A percentile compares a stretch with the other conserved stretches of the same genome.
phyloP scores from a whole-genome alignment of 2,329 filamentous ascomycete species.

The Curvularia hawaiiensis region DNA sequence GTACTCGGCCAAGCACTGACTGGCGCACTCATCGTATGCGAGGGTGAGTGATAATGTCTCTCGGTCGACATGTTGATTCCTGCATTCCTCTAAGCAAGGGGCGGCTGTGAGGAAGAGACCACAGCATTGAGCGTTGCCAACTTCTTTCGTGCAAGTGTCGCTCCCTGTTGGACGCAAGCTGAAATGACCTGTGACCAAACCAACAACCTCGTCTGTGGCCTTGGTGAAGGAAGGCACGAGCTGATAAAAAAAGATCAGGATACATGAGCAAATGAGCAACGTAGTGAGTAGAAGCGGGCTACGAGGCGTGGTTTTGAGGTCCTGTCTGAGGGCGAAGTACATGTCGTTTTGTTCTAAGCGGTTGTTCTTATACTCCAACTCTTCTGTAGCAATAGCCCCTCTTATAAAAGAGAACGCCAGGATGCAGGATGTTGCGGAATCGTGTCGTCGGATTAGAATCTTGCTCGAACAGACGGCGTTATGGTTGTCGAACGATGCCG shows the following conservation, averaged over 20 bases:
- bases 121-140: constrained; percentile 9
- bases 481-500: not conserved
- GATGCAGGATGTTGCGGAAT: not conserved
- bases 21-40: constrained; percentile 11
- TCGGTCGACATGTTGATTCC: constrained; percentile 4
- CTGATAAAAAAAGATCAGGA: constrained; percentile 17
- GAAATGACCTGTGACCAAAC: not conserved
- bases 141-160: constrained; percentile 7
- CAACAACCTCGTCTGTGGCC: not conserved
- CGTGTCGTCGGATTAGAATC: not conserved
- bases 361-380: not conserved
- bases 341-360: constrained; percentile 1
- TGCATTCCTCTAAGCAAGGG: constrained; percentile 12
- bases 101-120: constrained; percentile 3
- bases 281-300: constrained; percentile 3
- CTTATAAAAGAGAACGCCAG: not conserved
- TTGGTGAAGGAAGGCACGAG: constrained; percentile 7
- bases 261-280: constrained; percentile 8
- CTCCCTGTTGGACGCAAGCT: not conserved
- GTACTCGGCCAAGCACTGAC: constrained; percentile 10
- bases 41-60: constrained; percentile 6
- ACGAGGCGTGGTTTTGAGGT: constrained; percentile 2
- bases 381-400: not conserved
- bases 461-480: not conserved
- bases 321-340: not conserved